Evolutionary conservation across 2,329 filamentous ascomycete species (phyloP), one percentile per base, ranked within the genome.

Genomic region (Scedosporium apiospermum): DNA sequence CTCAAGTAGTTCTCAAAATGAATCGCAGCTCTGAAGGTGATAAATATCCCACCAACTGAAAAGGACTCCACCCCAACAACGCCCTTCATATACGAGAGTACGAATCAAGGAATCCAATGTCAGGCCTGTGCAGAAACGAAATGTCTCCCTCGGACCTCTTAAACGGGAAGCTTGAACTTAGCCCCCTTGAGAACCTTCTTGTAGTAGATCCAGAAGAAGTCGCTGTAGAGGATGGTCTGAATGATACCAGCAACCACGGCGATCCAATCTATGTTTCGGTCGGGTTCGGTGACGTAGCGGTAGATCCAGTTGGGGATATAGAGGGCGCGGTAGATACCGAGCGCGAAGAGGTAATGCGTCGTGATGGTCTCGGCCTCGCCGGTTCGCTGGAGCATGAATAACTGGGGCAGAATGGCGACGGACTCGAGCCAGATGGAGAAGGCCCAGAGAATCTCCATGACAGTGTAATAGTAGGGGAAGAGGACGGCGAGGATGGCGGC

Each of bases 161-260:
- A 93, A 67, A 93, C 90, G 1, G 90, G 90, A 64, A 93, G 80
- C 75, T 91, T 90, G 75, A 93, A 93, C 80, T 91, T 93, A 82
- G 91, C 90, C 69, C 90, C 90, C 80, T 93, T 91, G 77, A 93
- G 79, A 58, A 93, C 88, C 87, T 97, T 98, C 64, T 89, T 96
- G 79, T 97, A 99, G 80, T 99, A 99, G 71, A 99, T 93, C 83
- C 93, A 99, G 84, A 99, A 99, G 80, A 99, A 99, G 79, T 99
- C 95, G 66, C 91, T 96, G 80, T 99, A 99, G 64, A 99, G 81
- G 58, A 99, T 78, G 0, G 95, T 99, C 81, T 99, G 95, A 66
- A 98, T 79, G 63, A 98, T 83, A 12, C 95, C 95, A 3, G 96
- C 95, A 65, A 95, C 72, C 60, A 97, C 88, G 21, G 93, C 89